A percentile compares a stretch with the other conserved stretches of the same genome.
Evolutionary conservation across 768 basidiomycete species (phyloP).

Genomic region (Arthromyces matolae): DNA sequence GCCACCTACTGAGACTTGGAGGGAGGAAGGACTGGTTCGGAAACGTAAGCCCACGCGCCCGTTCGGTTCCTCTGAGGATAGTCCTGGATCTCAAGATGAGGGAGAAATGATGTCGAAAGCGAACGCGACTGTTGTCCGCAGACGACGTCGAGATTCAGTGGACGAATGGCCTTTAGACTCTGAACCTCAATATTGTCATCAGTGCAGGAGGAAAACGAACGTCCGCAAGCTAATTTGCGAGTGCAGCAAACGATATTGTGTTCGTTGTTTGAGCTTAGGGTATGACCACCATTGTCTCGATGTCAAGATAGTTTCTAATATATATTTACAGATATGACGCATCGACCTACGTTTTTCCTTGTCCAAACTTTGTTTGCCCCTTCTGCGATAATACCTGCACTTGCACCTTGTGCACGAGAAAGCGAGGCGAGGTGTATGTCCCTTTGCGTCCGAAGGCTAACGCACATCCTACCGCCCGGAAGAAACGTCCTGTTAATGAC

Average conservation of each 20-base stretch:
- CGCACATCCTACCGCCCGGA: no score
- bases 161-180: conserved; percentile 9
- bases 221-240: conserved; percentile 11
- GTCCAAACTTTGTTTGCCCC: conserved; percentile 38
- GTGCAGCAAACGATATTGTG: conserved; percentile 16
- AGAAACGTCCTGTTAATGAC: no score
- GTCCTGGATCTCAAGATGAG: not conserved
- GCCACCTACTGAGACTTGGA: not conserved
- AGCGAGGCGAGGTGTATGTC: conserved; percentile 46
- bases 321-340: conserved; percentile 24
- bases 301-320: not conserved
- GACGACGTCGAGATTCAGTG: not conserved
- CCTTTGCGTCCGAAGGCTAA: not conserved
- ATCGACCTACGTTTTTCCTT: conserved; percentile 15
- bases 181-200: conserved; percentile 20
- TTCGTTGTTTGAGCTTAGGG: conserved; percentile 18
- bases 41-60: not conserved
- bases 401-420: conserved; percentile 41
- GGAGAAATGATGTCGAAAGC: not conserved
- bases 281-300: conserved; percentile 2
- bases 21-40: not conserved
- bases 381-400: conserved; percentile 43
- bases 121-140: not conserved
- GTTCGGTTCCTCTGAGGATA: not conserved
- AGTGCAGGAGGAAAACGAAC: conserved; percentile 13